phyloP scores from a whole-genome alignment of 164 flowering plant species.

The Taxillus chinensis region DNA sequence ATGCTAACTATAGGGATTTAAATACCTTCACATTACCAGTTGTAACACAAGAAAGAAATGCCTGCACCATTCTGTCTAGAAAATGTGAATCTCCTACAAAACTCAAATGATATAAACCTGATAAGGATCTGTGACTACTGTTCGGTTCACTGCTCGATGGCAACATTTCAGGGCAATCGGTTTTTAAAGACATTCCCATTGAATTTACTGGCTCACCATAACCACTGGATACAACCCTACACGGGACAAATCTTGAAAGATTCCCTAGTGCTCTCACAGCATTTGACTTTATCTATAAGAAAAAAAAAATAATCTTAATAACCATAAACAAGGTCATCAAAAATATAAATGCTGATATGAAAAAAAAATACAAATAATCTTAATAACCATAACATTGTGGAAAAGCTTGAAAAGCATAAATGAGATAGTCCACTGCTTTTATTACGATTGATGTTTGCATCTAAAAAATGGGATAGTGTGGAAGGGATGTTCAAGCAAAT shows the following conservation, averaged over 20 bases:
- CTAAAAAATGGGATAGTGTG: too few species aligned
- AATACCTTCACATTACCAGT: slow-evolving; percentile 94
- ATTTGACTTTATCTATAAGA: slow-evolving; percentile 75
- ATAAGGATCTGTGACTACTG: neutral
- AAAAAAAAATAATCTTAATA: neutral
- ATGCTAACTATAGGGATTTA: neutral
- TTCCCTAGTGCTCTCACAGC: slow-evolving; percentile 97
- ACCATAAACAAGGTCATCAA: neutral
- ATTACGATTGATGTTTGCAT: too few species aligned
- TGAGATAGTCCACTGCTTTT: too few species aligned
- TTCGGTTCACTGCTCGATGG: slow-evolving; percentile 7
- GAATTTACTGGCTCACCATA: slow-evolving; percentile 12
- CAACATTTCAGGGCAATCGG: slow-evolving; percentile 10
- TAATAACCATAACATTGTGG: too few species aligned
- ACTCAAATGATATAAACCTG: slow-evolving; percentile 8
- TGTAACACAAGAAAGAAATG: slow-evolving; percentile 84
- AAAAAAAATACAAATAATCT: neutral
- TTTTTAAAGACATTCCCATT: slow-evolving; percentile 9
- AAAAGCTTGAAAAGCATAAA: too few species aligned
- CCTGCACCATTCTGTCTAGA: slow-evolving; percentile 72
- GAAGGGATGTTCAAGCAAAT: too few species aligned
- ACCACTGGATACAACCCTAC: slow-evolving; percentile 14
- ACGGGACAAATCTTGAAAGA: slow-evolving; percentile 61
- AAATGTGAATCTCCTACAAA: slow-evolving; percentile 19
- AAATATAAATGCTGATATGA: neutral